Evolutionary conservation across 805 yeast species (phyloP), one percentile per base, ranked within the genome.

Genomic region (Sungouiozyma ichnusensis): DNA sequence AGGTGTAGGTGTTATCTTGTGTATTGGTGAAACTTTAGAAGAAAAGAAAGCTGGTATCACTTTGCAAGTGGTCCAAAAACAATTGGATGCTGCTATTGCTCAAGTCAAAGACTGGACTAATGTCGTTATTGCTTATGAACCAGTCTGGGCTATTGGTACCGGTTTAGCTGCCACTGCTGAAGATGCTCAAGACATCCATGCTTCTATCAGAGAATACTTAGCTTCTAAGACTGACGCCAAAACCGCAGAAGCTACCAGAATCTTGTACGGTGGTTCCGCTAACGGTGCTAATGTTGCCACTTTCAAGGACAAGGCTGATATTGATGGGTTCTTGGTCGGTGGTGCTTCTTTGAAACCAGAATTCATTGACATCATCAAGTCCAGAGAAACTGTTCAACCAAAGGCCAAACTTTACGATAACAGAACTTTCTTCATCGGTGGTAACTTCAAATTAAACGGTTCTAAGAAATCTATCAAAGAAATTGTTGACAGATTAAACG

Each of bases 111-210:
- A 87, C 79, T 90, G 97, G 97, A 58, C 81, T 50, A 75, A 84
- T 67, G 73, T 92, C 54, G 97, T 90, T 52, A 71, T 90, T 66
- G 97, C 98, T 60, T 90, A 90, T 73, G 97, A 92, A 74, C 98
- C 98, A 58, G 95, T 90, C 55, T 90, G 98, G 98, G 98, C 98
- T 58, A 90, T 90, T 59, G 98, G 98, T 67, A 88, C 97, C 56
- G 98, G 98, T 63, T 79, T 90, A 63, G 96, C 97, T 59, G 97
- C 97, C 48, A 92, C 97, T 56, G 86, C 98, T 54, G 84, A 83
- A 54, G 97, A 92, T 64, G 98, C 98, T 54, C 96, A 92, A 74
- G 86, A 81, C 53, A 85, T 92, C 60, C 97, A 92, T 74, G 76
- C 76, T 64, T 75, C 74, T 55, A 85, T 90, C 71, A 85, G 98